Conservation (phyloP, 75 land plant genomes). For the Chamaecyparis obtusa region DNA sequence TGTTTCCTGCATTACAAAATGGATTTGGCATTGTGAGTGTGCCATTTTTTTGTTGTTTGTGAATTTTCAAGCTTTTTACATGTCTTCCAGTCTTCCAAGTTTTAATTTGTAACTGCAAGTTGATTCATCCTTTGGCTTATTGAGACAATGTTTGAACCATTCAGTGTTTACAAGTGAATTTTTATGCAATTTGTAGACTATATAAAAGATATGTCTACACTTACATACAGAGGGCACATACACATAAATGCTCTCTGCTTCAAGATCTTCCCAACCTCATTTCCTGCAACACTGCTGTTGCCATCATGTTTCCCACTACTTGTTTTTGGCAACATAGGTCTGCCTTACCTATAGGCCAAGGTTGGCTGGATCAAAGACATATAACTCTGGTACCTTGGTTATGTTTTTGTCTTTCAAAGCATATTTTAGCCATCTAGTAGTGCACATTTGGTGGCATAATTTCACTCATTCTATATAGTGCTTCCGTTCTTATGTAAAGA, state of each 20-base stretch:
- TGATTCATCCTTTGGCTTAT: not conserved
- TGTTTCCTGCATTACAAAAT: not conserved
- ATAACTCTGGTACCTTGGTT: not conserved
- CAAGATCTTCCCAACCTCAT: not conserved
- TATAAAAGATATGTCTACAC: too few relatives aligned
- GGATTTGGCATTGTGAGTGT: not conserved
- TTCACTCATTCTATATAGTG: not conserved
- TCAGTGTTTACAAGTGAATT: not conserved
- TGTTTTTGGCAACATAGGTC: not conserved
- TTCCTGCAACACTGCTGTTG: not conserved
- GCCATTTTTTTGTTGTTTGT: not conserved
- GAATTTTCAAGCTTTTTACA: not conserved
- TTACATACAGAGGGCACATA: too few relatives aligned
- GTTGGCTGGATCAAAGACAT: not conserved
- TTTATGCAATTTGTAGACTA: too few relatives aligned
- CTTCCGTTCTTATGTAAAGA: not conserved
- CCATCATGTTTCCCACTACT: not conserved
- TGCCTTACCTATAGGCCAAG: not conserved
- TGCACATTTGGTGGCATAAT: not conserved
- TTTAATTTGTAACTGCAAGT: not conserved
- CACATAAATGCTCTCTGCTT: too few relatives aligned
- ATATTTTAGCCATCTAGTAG: not conserved
- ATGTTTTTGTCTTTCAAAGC: not conserved
- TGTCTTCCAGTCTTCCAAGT: not conserved
- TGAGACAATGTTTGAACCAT: not conserved